A percentile compares a stretch with the other conserved stretches of the same genome.
phyloP scores from a whole-genome alignment of 352 stramenopile genomes.

The Phytophthora rubi region DNA sequence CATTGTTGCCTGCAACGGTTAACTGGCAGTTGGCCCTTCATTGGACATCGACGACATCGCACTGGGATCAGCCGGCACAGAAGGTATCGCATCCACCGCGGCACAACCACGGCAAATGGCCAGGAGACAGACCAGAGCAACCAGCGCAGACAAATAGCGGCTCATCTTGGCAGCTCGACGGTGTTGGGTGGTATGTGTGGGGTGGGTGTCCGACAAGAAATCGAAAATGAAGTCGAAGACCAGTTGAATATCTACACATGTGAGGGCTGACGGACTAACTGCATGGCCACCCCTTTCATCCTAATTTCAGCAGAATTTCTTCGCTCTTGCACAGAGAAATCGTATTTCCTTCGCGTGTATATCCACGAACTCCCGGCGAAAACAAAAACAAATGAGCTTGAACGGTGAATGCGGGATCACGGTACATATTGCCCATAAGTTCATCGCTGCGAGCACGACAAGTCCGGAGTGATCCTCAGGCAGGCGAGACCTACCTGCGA shows the following conservation, averaged over 20 bases:
- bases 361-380: background rate
- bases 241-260: background rate
- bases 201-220: background rate
- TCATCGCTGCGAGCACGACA: no score
- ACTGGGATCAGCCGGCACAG: no score
- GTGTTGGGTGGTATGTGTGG: no score
- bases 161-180: background rate
- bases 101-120: no score
- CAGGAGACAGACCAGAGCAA: background rate
- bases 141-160: background rate
- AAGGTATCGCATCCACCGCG: no score
- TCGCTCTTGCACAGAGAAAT: background rate
- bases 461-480: no score
- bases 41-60: no score
- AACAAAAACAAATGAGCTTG: background rate
- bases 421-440: no score
- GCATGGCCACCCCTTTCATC: no score
- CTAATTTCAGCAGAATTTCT: background rate
- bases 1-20: slow-evolving; percentile 24
- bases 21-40: background rate
- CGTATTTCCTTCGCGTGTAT: background rate
- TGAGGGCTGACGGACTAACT: no score
- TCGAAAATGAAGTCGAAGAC: background rate
- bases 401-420: no score
- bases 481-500: no score